Conservation (phyloP, 1,139 yeast genomes). For the Pichia sp. region DNA sequence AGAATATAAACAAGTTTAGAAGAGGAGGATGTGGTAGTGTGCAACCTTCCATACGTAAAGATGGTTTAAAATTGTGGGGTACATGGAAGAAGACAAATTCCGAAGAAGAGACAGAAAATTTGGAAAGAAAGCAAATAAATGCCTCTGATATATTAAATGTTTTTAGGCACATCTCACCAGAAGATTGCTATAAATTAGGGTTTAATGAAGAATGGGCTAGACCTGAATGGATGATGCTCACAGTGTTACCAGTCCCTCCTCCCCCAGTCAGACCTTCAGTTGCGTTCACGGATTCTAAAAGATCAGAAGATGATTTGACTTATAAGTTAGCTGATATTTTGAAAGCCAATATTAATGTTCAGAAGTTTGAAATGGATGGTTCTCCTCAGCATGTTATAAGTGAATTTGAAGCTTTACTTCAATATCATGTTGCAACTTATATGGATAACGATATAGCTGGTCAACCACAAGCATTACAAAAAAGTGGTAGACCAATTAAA, state of each 20-base stretch:
- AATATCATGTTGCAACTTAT: slow-evolving; percentile 98
- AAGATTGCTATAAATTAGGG: slow-evolving; percentile 78
- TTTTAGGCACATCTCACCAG: slow-evolving; percentile 81
- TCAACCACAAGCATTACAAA: slow-evolving; percentile 97
- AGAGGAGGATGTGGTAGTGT: slow-evolving; percentile 99
- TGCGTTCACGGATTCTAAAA: slow-evolving; percentile 96
- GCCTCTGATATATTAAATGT: slow-evolving; percentile 88
- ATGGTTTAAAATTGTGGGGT: slow-evolving; percentile 93
- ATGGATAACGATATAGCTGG: slow-evolving; percentile 99
- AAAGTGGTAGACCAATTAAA: slow-evolving; percentile 97
- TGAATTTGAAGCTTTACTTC: slow-evolving; percentile 91
- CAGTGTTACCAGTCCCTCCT: slow-evolving; percentile 99
- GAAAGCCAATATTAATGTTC: slow-evolving; percentile 94
- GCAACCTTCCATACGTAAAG: slow-evolving; percentile 93
- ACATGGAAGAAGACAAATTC: slow-evolving; percentile 90
- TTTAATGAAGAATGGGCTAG: slow-evolving; percentile 94
- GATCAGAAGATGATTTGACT: slow-evolving; percentile 99
- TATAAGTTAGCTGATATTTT: slow-evolving; percentile 94
- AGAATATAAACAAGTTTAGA: slow-evolving; percentile 29
- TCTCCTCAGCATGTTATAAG: slow-evolving; percentile 97
- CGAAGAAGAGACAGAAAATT: slow-evolving; percentile 75
- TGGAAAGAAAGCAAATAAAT: slow-evolving; percentile 82
- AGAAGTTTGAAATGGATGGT: slow-evolving; percentile 94
- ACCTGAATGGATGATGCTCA: slow-evolving; percentile 97
- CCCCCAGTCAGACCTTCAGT: slow-evolving; percentile 99